Evolutionary conservation across 2,329 filamentous ascomycete genomes (phyloP), one percentile per base, ranked within the genome.

Genomic region (Trichoderma harzianum): DNA sequence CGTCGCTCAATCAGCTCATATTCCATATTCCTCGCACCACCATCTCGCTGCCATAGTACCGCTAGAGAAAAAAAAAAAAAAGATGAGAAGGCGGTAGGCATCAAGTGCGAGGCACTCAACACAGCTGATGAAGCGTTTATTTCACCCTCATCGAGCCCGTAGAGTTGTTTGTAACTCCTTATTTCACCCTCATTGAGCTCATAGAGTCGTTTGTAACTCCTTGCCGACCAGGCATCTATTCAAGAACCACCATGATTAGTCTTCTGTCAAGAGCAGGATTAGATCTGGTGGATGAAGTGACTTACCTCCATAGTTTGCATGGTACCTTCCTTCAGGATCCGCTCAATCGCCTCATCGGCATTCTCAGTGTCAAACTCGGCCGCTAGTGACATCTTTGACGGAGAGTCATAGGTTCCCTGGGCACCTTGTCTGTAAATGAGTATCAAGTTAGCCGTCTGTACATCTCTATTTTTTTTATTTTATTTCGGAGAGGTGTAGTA

Each of bases 361-460:
- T 90, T 86, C 76, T 86, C 83, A 16, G 93, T 95, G 76, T 93
- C 94, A 77, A 99, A 99, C 84, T 98, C 95, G 76, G 90, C 92
- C 78, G 96, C 91, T 5, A 99, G 86, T 61, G 86, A 86, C 57
- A 86, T 83, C 75, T 97, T 93, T 76, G 93, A 92, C 10, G 95
- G 94, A 11, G 85, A 83, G 79, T 98, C 92, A 57, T 92, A 85
- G 72, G 90, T 88, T 71, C 95, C 95, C 81, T 97, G 94, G 58
- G 89, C 89, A 75, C 95, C 95, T 81, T 97, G 94, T 82, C 94
- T 97, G 72, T 73, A 69, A 4, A 43, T 2, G 55, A 39, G 61
- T 7, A 3, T 18, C 28, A 18, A 18, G 69, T 78, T 74, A 77
- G 74, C 68, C 51, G 57, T 26, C 43, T 47, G 24, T 18, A 24